Evolutionary conservation across 495 filamentous ascomycete species (phyloP), one percentile per base, ranked within the genome.

Genomic region (Aspergillus panamensis): DNA sequence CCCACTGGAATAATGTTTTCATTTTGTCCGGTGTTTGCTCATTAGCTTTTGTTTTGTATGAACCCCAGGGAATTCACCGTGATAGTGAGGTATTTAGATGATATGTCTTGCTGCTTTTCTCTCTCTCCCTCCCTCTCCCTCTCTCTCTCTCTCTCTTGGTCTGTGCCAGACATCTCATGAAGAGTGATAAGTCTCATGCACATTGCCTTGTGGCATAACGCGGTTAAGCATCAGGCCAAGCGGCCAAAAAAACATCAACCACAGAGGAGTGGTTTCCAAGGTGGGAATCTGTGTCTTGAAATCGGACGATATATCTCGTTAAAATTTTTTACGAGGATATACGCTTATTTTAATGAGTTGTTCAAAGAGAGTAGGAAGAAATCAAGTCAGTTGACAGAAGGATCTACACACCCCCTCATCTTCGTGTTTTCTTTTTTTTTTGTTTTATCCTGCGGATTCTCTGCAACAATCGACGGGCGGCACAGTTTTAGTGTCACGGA

Each of bases 161-260:
- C 40, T 19, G 55, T 51, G 55, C 30, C 48, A 47, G 40, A 19
- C 56, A 49, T 29, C 54, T 49, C 43, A 43, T 60, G 57, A 60
- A 40, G 9, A 40, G 30, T 59, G 56, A 56, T 49, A 49, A 48
- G 21, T 55, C 58, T 54, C 51, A 60, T 60, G 58, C 58, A 60
- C 44, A 60, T 19, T 60, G 58, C 58, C 58, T 60, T 51, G 58
- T 60, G 58, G 58, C 58, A 55, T 58, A 31, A 33, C 21, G 25
- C 7, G 45, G 58, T 45, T 54, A 60, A 50, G 45, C 51, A 31
- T 39, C 31, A 48, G 31, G 50, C 29, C 50, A 21, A 52, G 33
- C 16, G 19, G n/a, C 32, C 6, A 52, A n/a, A 8, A 29, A 52
- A 21, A 21, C 16, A 25, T 25, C 25, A 25, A 25, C 25, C 25